These are phyloP conservation scores for Myxozyma monticola DNA, from an alignment of 805 yeast genomes.

Conservation along the genomic window DNA sequence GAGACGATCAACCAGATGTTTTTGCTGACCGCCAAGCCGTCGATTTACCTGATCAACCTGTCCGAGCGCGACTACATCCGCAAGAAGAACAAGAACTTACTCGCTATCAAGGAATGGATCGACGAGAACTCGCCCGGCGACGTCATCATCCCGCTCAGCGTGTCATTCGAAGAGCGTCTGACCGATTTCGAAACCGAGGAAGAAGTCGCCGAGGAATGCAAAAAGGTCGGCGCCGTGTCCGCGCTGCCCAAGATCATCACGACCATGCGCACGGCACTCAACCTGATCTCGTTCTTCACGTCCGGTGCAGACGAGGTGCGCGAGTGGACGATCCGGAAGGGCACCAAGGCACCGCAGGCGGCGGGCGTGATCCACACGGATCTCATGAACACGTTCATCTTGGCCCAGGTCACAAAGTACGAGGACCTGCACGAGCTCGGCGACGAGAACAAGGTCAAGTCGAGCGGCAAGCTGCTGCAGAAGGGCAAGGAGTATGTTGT, in stretches of 20 bases:
- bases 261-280: conserved; percentile 82
- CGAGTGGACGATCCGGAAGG: conserved; percentile 95
- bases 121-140: conserved; percentile 85
- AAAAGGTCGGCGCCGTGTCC: conserved; percentile 68
- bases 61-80: conserved; percentile 85
- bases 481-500: conserved; percentile 96
- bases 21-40: conserved; percentile 91
- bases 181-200: conserved; percentile 83
- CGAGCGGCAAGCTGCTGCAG: conserved; percentile 83
- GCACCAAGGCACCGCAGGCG: conserved; percentile 96
- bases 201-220: conserved; percentile 74
- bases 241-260: conserved; percentile 84
- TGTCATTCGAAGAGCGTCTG: conserved; percentile 86
- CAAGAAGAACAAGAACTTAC: conserved; percentile 83
- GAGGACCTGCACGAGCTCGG: conserved; percentile 70
- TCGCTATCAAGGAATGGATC: conserved; percentile 86
- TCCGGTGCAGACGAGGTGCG: conserved; percentile 96
- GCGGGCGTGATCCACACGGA: conserved; percentile 98
- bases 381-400: conserved; percentile 89
- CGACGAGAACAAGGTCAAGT: conserved; percentile 79
- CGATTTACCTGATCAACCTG: conserved; percentile 87
- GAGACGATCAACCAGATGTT: conserved; percentile 84
- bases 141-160: conserved; percentile 88
- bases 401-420: conserved; percentile 89
- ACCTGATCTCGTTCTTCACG: conserved; percentile 91